A percentile compares a stretch with the other conserved stretches of the same genome.
Conservation (phyloP, 2,329 filamentous ascomycete species). For the Zymoseptoria ardabiliae region DNA sequence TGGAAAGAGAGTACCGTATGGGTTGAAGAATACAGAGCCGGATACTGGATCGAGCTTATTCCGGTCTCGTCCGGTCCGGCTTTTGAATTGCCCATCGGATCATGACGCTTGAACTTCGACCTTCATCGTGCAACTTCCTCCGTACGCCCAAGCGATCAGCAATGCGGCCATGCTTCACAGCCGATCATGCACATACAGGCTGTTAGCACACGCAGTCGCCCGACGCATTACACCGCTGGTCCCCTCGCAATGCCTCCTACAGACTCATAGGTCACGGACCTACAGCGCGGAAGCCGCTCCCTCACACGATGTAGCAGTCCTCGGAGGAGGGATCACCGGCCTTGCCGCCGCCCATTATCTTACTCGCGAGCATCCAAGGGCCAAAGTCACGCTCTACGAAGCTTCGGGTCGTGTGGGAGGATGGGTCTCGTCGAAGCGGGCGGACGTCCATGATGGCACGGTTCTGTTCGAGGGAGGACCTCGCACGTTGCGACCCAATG, state of each 20-base stretch:
- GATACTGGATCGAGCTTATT: no score
- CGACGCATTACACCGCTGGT: background rate
- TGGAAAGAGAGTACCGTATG: no score
- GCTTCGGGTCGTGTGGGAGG: conserved; percentile 63
- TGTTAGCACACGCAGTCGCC: background rate
- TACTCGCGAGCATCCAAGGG: conserved; percentile 56
- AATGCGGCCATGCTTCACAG: conserved; percentile 25
- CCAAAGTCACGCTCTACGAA: conserved; percentile 77
- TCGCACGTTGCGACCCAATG: conserved; percentile 59
- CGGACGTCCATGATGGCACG: conserved; percentile 53
- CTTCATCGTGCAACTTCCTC: background rate
- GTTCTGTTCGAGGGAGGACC: conserved; percentile 81
- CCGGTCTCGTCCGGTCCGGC: no score
- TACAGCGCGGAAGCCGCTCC: conserved; percentile 11
- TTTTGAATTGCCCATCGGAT: background rate
- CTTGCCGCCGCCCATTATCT: conserved; percentile 73
- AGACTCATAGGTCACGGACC: conserved; percentile 3
- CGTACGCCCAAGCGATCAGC: conserved; percentile 2
- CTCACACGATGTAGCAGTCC: conserved; percentile 51
- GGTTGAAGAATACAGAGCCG: no score
- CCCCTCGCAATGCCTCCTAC: background rate
- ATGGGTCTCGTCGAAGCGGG: conserved; percentile 66
- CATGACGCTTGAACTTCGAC: background rate
- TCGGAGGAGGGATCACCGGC: conserved; percentile 79
- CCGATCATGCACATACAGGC: conserved; percentile 7